phyloP scores from a whole-genome alignment of 352 stramenopile genomes.

The Pythium dissotocum region DNA sequence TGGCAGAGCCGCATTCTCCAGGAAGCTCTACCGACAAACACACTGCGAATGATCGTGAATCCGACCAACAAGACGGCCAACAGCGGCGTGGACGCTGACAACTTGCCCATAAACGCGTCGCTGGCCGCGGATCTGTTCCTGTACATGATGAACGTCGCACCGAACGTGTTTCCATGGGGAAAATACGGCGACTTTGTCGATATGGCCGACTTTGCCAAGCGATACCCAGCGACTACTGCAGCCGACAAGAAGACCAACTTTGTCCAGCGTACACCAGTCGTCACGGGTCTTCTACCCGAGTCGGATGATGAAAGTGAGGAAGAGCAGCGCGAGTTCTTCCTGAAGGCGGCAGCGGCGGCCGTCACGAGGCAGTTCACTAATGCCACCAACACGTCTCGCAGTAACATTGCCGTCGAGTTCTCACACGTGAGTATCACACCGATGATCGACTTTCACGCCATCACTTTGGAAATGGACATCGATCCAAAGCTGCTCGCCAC shows the following conservation, averaged over 20 bases:
- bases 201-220: background rate
- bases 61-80: background rate
- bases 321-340: constrained; percentile 12
- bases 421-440: constrained; percentile 4
- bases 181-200: background rate
- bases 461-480: constrained; percentile 15
- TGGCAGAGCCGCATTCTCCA: constrained; percentile 9
- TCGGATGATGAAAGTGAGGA: background rate
- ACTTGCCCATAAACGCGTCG: constrained; percentile 7
- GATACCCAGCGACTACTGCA: background rate
- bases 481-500: background rate
- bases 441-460: constrained; percentile 5
- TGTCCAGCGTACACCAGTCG: background rate
- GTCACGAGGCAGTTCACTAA: background rate
- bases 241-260: background rate
- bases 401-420: constrained; percentile 14
- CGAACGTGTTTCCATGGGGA: constrained; percentile 5
- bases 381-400: constrained; percentile 5
- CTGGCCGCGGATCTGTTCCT: constrained; percentile 3
- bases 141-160: constrained; percentile 3
- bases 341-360: background rate
- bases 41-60: background rate
- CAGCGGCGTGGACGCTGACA: background rate
- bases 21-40: background rate
- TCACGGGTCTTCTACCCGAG: constrained; percentile 1